phyloP scores from a whole-genome alignment of 2,329 filamentous ascomycete species.

The Epichloe baconii region DNA sequence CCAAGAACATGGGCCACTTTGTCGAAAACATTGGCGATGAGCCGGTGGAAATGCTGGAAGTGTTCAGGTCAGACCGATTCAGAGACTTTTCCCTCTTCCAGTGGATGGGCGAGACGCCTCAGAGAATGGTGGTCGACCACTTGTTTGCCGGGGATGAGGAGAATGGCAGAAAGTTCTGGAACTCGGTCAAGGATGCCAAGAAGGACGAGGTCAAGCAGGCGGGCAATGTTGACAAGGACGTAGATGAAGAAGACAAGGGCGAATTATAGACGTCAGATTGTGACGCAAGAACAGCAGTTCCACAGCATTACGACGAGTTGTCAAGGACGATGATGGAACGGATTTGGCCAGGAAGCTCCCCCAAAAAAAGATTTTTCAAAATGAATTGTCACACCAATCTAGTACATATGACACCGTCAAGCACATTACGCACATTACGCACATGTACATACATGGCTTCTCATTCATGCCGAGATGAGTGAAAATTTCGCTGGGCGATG shows the following conservation, averaged over 20 bases:
- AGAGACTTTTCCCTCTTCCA: slow-evolving; percentile 62
- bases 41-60: slow-evolving; percentile 61
- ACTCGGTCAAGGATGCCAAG: slow-evolving; percentile 46
- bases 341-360: too few relatives aligned
- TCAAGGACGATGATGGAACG: too few relatives aligned
- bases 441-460: too few relatives aligned
- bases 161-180: slow-evolving; percentile 48
- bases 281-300: too few relatives aligned
- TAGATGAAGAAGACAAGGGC: neutral
- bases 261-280: neutral
- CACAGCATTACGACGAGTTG: too few relatives aligned
- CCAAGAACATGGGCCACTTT: slow-evolving; percentile 66
- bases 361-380: too few relatives aligned
- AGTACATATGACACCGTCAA: too few relatives aligned
- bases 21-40: slow-evolving; percentile 73
- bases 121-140: slow-evolving; percentile 51
- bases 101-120: slow-evolving; percentile 62
- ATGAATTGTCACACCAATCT: too few relatives aligned
- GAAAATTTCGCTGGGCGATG: too few relatives aligned
- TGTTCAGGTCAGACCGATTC: slow-evolving; percentile 60
- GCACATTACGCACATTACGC: too few relatives aligned
- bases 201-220: slow-evolving; percentile 36
- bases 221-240: neutral
- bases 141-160: slow-evolving; percentile 49
- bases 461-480: too few relatives aligned